A percentile compares a stretch with the other conserved stretches of the same genome.
Evolutionary conservation across 148 eudicot species (phyloP).

Genomic region (Heliosperma pusillum): DNA sequence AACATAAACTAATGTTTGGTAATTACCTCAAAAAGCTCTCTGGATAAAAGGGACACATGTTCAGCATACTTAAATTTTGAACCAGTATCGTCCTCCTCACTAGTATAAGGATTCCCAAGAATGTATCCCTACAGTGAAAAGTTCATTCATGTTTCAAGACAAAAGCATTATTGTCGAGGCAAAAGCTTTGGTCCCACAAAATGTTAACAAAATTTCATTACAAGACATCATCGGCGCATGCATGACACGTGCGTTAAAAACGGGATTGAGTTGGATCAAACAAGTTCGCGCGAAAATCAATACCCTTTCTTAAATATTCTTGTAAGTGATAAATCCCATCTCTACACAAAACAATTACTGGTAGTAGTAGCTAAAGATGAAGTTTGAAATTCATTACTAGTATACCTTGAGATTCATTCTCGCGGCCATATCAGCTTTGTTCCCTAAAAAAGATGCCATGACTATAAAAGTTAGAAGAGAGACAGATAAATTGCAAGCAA

Average conservation of each 20-base stretch:
- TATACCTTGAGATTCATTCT: constrained; percentile 25
- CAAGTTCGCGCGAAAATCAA: background rate
- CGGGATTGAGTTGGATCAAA: background rate
- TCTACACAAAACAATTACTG: background rate
- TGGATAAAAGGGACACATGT: constrained; percentile 32
- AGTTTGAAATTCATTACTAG: no score
- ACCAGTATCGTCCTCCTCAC: background rate
- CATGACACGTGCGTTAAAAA: background rate
- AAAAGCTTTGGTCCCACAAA: background rate
- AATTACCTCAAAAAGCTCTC: constrained; percentile 31
- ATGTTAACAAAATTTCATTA: no score
- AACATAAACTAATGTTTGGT: background rate
- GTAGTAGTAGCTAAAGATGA: background rate
- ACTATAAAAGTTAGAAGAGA: background rate
- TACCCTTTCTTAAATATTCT: background rate
- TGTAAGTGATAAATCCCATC: background rate
- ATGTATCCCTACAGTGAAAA: constrained; percentile 29
- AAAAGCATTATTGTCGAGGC: background rate
- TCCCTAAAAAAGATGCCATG: constrained; percentile 1
- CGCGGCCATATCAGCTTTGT: constrained; percentile 14
- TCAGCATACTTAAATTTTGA: constrained; percentile 24
- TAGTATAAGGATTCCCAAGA: constrained; percentile 32
- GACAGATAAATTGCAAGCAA: background rate
- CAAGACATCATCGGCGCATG: background rate
- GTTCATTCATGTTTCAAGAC: background rate